Base-by-base conservation (phyloP, 345 rosid genomes). In the Gossypioides kirkii region DNA sequence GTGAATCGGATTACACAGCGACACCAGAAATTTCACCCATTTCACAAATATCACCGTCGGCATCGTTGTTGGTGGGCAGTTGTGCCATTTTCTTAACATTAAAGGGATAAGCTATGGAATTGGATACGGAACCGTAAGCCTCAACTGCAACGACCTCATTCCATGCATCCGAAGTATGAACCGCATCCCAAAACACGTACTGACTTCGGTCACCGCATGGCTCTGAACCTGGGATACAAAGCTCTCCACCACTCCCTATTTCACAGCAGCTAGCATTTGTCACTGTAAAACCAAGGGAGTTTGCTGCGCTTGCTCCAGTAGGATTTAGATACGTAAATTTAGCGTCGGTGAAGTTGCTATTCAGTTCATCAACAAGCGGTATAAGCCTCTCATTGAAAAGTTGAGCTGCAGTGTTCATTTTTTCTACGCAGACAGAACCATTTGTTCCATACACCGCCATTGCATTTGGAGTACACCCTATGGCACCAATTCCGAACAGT, bases 161-260 rank as follows among this genome's bases (percentile, higher is more conserved):
- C 9, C 79, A 71, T 1, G 43, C 47, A 60, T 87, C 86, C 0
- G 92, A 79, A 2, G 86, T 76, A 70, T 85, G 94, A n/a, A 77
- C 82, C 61, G 79, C 83, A 28, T 87, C 94, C 89, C 88, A 87
- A 62, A 83, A 84, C 17, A 76, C 66, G 67, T 77, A 81, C 22
- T 14, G 10, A 52, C 23, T 69, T 74, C 91, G 74, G 56, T 75
- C 54, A 28, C 55, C 43, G 73, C 95, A 85, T 42, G 89, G 80
- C 38, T 70, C 67, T 17, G 69, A 28, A 28, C 67, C 49, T 0
- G 68, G 67, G 6, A 70, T n/a, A 63, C 91, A 86, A 46, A 78
- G 81, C 26, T 79, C 79, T 67, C 70, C 70, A 10, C 77, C 79
- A 12, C 73, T 63, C 8, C 20, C 16, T 28, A 70, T 74, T 42